Conservation (phyloP, 2,329 filamentous ascomycete genomes). For the Fusarium burgessii region DNA sequence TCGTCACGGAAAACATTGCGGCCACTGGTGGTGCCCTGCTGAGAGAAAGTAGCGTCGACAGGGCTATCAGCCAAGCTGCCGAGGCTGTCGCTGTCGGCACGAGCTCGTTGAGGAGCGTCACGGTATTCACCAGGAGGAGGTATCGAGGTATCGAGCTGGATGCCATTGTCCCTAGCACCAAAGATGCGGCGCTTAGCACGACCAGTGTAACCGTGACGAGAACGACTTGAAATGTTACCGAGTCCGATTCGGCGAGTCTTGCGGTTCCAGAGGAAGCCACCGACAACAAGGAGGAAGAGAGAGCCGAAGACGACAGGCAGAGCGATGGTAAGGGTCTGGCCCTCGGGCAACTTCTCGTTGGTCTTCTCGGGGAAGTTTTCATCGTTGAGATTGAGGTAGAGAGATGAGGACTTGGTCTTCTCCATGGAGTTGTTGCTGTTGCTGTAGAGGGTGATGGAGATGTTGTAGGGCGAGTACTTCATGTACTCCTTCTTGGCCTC, state of each 20-base stretch:
- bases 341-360: constrained; percentile 49
- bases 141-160: constrained; percentile 59
- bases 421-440: constrained; percentile 51
- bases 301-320: constrained; percentile 64
- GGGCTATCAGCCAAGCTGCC: constrained; percentile 63
- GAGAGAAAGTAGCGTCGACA: constrained; percentile 56
- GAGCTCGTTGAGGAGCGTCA: constrained; percentile 49
- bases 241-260: constrained; percentile 62
- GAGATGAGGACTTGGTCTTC: constrained; percentile 57
- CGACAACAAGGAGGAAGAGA: constrained; percentile 61
- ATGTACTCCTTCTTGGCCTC: constrained; percentile 55
- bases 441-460: constrained; percentile 61
- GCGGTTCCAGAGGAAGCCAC: constrained; percentile 69
- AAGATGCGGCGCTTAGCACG: constrained; percentile 54
- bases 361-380: constrained; percentile 53
- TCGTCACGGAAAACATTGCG: constrained; percentile 64
- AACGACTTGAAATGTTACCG: constrained; percentile 64
- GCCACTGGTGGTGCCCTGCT: constrained; percentile 51
- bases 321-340: constrained; percentile 63
- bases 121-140: constrained; percentile 49
- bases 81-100: constrained; percentile 61
- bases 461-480: constrained; percentile 55
- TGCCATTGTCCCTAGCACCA: constrained; percentile 54
- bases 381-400: constrained; percentile 54
- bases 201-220: constrained; percentile 58